phyloP scores from a whole-genome alignment of 169 alveolate species.

The Theileria equi region DNA sequence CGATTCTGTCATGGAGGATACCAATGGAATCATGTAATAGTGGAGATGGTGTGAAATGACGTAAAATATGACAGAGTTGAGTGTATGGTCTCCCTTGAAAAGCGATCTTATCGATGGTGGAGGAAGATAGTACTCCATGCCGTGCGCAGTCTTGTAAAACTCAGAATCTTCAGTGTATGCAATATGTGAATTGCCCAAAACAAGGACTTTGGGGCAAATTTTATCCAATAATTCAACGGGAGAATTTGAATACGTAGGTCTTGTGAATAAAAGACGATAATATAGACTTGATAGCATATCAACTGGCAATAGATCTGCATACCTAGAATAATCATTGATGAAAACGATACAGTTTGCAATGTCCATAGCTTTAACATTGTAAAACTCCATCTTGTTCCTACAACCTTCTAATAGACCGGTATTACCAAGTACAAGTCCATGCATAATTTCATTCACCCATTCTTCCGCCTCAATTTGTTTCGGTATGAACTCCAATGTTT shows the following conservation, averaged over 20 bases:
- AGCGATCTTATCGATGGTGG: background rate
- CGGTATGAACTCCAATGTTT: no score
- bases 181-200: constrained; percentile 15
- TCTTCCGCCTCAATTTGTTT: background rate
- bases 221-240: background rate
- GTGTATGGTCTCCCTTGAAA: background rate
- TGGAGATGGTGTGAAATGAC: background rate
- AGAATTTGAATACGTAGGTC: background rate
- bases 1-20: background rate
- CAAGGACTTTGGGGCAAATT: background rate
- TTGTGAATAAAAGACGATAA: background rate
- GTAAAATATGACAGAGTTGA: background rate
- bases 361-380: background rate
- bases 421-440: background rate
- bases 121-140: constrained; percentile 3
- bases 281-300: background rate
- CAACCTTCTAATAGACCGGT: background rate
- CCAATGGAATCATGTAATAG: background rate
- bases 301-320: background rate
- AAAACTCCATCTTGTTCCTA: background rate
- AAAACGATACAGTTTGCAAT: constrained; percentile 3
- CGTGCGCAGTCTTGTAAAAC: background rate
- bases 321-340: constrained; percentile 13
- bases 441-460: constrained; percentile 1
- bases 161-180: constrained; percentile 1